These are phyloP conservation scores for Candida ulmi DNA, from an alignment of 805 yeast species.

Conservation along the genomic window DNA sequence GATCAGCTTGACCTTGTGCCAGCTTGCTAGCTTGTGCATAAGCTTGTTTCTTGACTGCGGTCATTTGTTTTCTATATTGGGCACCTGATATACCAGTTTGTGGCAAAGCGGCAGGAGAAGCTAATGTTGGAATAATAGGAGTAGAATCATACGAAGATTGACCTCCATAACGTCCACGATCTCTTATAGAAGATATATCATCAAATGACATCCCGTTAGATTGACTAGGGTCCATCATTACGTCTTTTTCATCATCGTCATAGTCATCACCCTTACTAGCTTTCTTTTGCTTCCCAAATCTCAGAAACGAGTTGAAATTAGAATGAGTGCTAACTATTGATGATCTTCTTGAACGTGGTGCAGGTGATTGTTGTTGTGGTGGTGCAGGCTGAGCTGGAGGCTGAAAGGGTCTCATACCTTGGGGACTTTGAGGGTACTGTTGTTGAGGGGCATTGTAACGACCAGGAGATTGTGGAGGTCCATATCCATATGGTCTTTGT, in stretches of 20 bases:
- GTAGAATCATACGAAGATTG: slow-evolving; percentile 47
- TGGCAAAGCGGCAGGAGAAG: slow-evolving; percentile 26
- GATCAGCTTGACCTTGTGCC: slow-evolving; percentile 19
- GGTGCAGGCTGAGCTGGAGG: no score
- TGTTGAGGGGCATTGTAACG: neutral
- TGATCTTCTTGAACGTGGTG: slow-evolving; percentile 14
- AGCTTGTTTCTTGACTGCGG: slow-evolving; percentile 58
- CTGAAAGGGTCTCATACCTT: slow-evolving; percentile 1
- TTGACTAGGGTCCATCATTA: slow-evolving; percentile 25
- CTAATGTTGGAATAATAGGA: slow-evolving; percentile 70
- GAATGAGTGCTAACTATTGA: slow-evolving; percentile 14
- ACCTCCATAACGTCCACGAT: slow-evolving; percentile 61
- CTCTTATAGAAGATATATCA: slow-evolving; percentile 58
- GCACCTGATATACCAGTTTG: slow-evolving; percentile 37
- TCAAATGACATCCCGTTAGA: slow-evolving; percentile 48
- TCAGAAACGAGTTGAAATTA: slow-evolving; percentile 8
- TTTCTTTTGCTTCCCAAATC: slow-evolving; percentile 10
- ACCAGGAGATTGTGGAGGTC: no score
- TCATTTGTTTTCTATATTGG: slow-evolving; percentile 66
- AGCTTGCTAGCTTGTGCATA: slow-evolving; percentile 38
- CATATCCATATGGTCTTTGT: neutral
- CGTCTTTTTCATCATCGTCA: slow-evolving; percentile 28
- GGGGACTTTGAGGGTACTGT: slow-evolving; percentile 1
- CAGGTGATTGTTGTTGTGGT: slow-evolving; percentile 15
- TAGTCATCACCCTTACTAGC: slow-evolving; percentile 14